These are phyloP conservation scores for Talaromyces sp. DNA, from an alignment of 2,329 filamentous ascomycete species.

Conservation along the genomic window DNA sequence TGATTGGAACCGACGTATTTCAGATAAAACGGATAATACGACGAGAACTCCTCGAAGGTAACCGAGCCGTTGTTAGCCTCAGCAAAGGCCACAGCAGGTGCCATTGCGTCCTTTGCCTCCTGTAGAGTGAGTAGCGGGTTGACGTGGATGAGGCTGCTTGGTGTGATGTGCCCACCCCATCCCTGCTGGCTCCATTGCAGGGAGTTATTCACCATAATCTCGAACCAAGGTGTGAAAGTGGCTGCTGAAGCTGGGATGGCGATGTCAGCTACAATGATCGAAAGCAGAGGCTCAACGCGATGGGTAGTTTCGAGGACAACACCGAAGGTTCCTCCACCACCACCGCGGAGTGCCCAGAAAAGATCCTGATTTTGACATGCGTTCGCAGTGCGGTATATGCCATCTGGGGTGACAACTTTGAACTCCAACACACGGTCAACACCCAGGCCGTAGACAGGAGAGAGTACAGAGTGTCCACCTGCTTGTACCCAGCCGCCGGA, in stretches of 20 bases:
- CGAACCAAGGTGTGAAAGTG: slow-evolving; percentile 4
- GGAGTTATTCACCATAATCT: slow-evolving; percentile 1
- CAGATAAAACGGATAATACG: slow-evolving; percentile 1
- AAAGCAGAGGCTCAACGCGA: not conserved
- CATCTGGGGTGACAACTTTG: slow-evolving; percentile 51
- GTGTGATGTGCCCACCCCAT: not conserved
- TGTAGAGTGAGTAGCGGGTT: not conserved
- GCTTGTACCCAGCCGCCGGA: slow-evolving; percentile 61
- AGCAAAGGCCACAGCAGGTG: slow-evolving; percentile 3
- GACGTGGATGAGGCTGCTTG: slow-evolving; percentile 3
- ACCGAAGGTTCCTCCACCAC: slow-evolving; percentile 52
- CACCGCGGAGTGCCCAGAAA: slow-evolving; percentile 52
- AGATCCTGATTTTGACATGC: slow-evolving; percentile 33
- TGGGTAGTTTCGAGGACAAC: slow-evolving; percentile 32
- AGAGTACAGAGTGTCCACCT: slow-evolving; percentile 51
- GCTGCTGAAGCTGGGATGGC: not conserved
- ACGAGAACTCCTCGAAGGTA: not conserved
- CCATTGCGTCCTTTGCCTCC: not conserved
- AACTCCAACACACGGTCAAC: slow-evolving; percentile 59
- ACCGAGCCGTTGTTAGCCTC: slow-evolving; percentile 4
- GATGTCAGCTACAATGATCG: not conserved
- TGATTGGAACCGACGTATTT: not conserved
- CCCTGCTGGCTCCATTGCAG: not conserved
- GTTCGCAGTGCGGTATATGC: slow-evolving; percentile 12
- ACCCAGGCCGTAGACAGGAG: slow-evolving; percentile 41